These are phyloP conservation scores for Favolaschia claudopus DNA, from an alignment of 768 basidiomycete species.

Conservation along the genomic window DNA sequence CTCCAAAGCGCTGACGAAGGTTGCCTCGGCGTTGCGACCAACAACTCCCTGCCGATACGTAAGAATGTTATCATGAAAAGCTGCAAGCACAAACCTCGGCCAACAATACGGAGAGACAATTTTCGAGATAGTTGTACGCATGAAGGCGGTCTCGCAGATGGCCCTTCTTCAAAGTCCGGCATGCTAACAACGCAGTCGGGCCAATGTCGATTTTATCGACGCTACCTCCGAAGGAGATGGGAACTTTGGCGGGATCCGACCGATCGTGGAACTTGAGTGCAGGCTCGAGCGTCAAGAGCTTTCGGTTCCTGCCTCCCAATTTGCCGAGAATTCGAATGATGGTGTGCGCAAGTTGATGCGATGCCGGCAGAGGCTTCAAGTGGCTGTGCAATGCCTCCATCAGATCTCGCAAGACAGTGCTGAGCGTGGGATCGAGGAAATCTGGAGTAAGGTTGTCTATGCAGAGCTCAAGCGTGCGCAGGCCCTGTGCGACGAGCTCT, in stretches of 20 bases:
- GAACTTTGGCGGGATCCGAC: conserved; percentile 73
- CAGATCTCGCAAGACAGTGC: conserved; percentile 89
- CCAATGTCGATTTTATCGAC: conserved; percentile 70
- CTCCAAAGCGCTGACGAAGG: conserved; percentile 74
- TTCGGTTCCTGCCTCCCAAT: conserved; percentile 92
- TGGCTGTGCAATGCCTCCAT: conserved; percentile 95
- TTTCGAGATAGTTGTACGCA: conserved; percentile 76
- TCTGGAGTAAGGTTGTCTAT: conserved; percentile 98
- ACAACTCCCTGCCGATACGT: conserved; percentile 62
- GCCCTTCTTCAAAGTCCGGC: conserved; percentile 63
- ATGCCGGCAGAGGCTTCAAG: conserved; percentile 87
- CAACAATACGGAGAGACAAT: conserved; percentile 72
- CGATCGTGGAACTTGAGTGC: conserved; percentile 73
- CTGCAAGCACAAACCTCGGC: conserved; percentile 66
- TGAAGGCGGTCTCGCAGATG: conserved; percentile 58
- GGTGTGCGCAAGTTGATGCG: conserved; percentile 90
- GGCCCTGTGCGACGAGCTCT: conserved; percentile 93
- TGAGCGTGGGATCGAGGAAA: conserved; percentile 95
- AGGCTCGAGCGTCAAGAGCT: conserved; percentile 83
- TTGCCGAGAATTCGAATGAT: conserved; percentile 97
- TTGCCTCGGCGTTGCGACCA: conserved; percentile 75
- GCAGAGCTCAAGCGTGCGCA: conserved; percentile 97
- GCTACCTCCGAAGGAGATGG: conserved; percentile 78
- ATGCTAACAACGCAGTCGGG: conserved; percentile 71
- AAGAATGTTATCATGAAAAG: background rate